Conservation (phyloP, 495 filamentous ascomycete species). For the Sordaria brevicollis region DNA sequence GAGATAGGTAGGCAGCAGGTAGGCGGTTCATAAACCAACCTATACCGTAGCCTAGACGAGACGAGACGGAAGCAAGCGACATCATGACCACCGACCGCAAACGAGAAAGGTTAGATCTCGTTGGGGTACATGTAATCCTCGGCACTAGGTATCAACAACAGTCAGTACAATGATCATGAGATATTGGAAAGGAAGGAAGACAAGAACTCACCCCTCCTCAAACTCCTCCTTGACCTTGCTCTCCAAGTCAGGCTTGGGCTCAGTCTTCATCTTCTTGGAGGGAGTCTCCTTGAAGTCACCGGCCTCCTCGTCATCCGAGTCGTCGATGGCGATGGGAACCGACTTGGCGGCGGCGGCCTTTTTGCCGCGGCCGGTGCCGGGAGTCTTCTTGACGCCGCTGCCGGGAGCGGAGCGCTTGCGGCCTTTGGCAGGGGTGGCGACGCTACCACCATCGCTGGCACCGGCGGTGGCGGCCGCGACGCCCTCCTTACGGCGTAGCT, state of each 20-base stretch:
- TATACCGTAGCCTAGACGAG: background rate
- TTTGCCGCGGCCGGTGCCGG: background rate
- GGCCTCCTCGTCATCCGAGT: background rate
- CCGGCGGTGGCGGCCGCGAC: background rate
- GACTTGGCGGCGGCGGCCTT: background rate
- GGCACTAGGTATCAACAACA: background rate
- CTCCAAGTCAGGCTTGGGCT: constrained; percentile 6
- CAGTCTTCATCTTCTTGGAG: constrained; percentile 4
- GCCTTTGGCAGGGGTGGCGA: constrained; percentile 4
- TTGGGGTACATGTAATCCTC: background rate
- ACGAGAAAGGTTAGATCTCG: background rate
- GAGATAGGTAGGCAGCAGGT: background rate
- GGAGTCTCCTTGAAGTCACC: background rate
- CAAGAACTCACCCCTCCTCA: background rate
- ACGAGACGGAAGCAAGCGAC: too few species aligned
- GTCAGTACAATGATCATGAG: too few species aligned
- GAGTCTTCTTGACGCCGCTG: constrained; percentile 1
- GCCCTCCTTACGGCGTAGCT: constrained; percentile 26
- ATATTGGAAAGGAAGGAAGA: too few species aligned
- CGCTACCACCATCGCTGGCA: background rate
- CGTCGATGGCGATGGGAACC: background rate
- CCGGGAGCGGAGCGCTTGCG: constrained; percentile 5
- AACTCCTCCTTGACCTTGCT: constrained; percentile 2
- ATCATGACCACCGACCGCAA: background rate
- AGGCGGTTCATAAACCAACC: background rate